phyloP scores from a whole-genome alignment of 1,139 yeast species.

The Sugiyamaella novakii region DNA sequence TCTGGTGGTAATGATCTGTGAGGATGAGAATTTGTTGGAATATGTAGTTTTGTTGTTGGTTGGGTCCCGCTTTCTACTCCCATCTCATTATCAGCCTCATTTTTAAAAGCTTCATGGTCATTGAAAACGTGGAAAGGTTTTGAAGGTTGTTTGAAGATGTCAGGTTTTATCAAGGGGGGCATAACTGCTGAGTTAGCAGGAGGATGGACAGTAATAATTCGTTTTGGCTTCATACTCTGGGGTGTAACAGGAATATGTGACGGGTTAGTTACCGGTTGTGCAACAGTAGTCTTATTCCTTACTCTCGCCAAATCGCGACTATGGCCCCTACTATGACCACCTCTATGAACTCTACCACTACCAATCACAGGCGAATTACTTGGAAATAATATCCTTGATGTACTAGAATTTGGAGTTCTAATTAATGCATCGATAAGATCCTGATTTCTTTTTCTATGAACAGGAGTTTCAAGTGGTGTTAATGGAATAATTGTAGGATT shows the following conservation, averaged over 20 bases:
- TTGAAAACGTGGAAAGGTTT: constrained; percentile 27
- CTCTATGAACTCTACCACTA: constrained; percentile 19
- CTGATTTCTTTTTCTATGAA: constrained; percentile 28
- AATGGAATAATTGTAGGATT: constrained; percentile 24
- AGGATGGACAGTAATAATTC: neutral
- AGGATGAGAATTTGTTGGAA: constrained; percentile 27
- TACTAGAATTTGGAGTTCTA: constrained; percentile 18
- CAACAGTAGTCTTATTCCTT: neutral
- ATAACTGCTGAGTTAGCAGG: neutral
- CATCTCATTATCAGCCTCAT: constrained; percentile 27
- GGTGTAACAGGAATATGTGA: neutral
- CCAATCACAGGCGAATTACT: constrained; percentile 23
- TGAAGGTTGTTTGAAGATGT: constrained; percentile 1
- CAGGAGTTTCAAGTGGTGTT: constrained; percentile 36
- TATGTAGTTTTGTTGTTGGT: constrained; percentile 1
- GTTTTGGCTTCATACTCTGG: neutral
- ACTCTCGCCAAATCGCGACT: neutral
- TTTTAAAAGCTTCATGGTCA: constrained; percentile 30
- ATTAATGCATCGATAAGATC: constrained; percentile 21
- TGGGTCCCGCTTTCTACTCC: constrained; percentile 12
- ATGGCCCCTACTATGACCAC: constrained; percentile 6
- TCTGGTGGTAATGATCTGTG: constrained; percentile 31
- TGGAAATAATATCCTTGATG: constrained; percentile 27
- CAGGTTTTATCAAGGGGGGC: constrained; percentile 13
- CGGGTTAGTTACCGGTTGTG: neutral